Evolutionary conservation across 371 early-diverging fungal genomes (phyloP).

Genomic region (Gilbertella persicaria): DNA sequence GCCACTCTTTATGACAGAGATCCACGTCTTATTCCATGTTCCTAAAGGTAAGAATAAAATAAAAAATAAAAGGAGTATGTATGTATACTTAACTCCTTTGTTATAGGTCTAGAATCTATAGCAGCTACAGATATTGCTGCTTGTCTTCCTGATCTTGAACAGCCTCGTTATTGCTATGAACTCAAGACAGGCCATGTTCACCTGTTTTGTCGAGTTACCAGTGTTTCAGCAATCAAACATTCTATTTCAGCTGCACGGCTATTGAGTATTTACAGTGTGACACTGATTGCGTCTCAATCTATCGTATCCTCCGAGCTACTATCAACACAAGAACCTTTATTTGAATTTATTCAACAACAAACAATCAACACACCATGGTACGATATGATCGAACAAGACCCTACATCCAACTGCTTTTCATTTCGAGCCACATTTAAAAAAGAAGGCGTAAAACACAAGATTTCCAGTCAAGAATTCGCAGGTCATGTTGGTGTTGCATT

Average conservation of each 20-base stretch:
- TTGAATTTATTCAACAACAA: conserved; percentile 18
- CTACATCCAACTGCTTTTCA: conserved; percentile 3
- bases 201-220: conserved; percentile 7
- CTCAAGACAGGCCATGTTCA: conserved; percentile 35
- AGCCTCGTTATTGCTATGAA: conserved; percentile 10
- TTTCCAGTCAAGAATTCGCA: conserved; percentile 31
- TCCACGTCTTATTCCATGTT: not conserved
- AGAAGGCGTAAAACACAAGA: conserved; percentile 26
- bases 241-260: conserved; percentile 12
- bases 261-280: conserved; percentile 26
- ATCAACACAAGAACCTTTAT: conserved; percentile 20
- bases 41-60: not conserved
- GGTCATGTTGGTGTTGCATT: conserved; percentile 37
- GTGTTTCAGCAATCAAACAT: conserved; percentile 1
- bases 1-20: no score
- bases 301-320: conserved; percentile 20
- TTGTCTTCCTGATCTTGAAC: conserved; percentile 4
- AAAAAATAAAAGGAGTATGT: not conserved
- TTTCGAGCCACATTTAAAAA: conserved; percentile 49
- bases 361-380: conserved; percentile 24
- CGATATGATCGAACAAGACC: conserved; percentile 1
- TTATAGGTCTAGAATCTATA: conserved; percentile 30
- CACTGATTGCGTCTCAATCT: conserved; percentile 25
- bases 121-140: conserved; percentile 27
- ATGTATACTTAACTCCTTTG: no score